Base-by-base conservation (phyloP, 768 basidiomycete genomes). In the Exsudoporus frostii region DNA sequence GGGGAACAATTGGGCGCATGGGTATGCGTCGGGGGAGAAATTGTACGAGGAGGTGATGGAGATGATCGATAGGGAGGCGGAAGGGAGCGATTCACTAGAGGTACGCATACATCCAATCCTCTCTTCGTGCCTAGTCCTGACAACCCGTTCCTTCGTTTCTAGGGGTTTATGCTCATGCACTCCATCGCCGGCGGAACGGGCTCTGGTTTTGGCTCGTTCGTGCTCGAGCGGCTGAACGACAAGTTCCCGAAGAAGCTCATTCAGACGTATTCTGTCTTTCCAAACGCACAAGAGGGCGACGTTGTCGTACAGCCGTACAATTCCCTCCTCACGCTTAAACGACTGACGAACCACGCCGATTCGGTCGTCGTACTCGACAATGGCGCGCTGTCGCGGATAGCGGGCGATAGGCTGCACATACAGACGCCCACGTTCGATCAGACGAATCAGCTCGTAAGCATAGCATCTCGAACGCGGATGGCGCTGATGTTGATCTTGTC, bases 221-320 rank as follows among this genome's bases (percentile, higher is more conserved):
- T 98, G 17, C 84, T 99, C 49, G 97, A 98, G 73, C 85, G 97
- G 25, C 75, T 98, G 39, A 96, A 95, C 72, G 97, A 99, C 74
- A 90, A 89, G 65, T 99, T 98, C 67, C 97, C 97, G 0, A 99
- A 99, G 76, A 99, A 99, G 71, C 82, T 98, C 52, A 95, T 98
- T 41, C 97, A 99, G 67, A 99, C 97, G 6, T 98, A 99, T 71
- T 98, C 95, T 40, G 96, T 99, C 51, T 99, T 99, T 60, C 97
- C 97, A 2, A 93, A 96, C 61, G 84, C 88, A 11, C 84, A 90
- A 58, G 94, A 96, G 61, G 86, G 90, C 33, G 97, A 98, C 61
- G 95, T 99, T 51, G 95, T 99, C 48, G 97, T 99, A 7, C 97
- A 98, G 65, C 97, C 97, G 5, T 99, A 99, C 73, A 99, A 99